These are phyloP conservation scores for Rhododendron williamsianum DNA, from an alignment of 148 eudicot species.

Conservation along the genomic window DNA sequence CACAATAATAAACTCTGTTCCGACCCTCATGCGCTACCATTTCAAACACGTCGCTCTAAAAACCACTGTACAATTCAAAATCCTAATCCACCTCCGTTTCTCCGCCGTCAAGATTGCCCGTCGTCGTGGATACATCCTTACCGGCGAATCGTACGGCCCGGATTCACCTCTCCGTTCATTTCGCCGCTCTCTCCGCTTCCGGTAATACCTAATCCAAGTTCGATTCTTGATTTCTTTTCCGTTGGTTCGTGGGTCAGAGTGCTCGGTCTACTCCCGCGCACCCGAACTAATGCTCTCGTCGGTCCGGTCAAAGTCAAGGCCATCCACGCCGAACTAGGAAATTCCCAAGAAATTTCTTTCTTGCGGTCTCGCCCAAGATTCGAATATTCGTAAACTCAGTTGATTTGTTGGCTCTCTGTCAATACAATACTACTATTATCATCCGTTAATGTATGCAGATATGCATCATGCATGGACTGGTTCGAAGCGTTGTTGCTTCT, in stretches of 20 bases:
- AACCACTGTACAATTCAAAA: too few relatives aligned
- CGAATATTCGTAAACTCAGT: not conserved
- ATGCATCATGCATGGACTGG: not conserved
- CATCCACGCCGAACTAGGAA: too few relatives aligned
- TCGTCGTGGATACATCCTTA: not conserved
- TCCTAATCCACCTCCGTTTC: not conserved
- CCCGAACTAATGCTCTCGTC: too few relatives aligned
- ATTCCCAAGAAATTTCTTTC: too few relatives aligned
- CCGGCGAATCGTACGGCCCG: not conserved
- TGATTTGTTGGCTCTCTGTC: too few relatives aligned
- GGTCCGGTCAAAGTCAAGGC: too few relatives aligned
- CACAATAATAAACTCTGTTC: not conserved
- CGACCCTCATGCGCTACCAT: not conserved
- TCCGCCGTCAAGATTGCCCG: not conserved
- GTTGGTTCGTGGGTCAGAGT: not conserved
- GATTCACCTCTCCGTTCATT: not conserved
- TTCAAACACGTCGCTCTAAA: not conserved
- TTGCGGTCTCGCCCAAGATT: too few relatives aligned
- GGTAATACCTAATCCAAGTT: not conserved
- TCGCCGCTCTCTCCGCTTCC: not conserved
- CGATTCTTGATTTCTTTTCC: not conserved
- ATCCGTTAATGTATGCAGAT: too few relatives aligned
- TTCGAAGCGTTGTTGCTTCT: not conserved
- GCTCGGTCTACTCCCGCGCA: not conserved
- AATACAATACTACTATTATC: too few relatives aligned